Evolutionary conservation across 148 eudicot species (phyloP).

Genomic region (Mesembryanthemum crystallinum): DNA sequence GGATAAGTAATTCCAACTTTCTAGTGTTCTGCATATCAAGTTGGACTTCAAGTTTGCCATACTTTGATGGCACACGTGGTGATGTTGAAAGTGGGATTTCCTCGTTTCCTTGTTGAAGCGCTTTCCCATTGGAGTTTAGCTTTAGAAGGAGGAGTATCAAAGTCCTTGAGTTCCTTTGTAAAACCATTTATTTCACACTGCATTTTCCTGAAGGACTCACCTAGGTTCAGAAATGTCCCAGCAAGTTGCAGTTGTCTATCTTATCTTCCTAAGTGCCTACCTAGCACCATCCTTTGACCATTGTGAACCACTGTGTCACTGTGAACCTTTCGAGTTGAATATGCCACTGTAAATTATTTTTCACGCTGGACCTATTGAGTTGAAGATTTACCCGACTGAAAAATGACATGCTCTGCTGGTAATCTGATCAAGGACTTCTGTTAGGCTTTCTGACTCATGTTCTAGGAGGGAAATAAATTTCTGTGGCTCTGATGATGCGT

Average conservation of each 20-base stretch:
- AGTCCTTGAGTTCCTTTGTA: neutral
- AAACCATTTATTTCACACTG: neutral
- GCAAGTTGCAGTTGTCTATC: neutral
- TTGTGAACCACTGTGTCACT: neutral
- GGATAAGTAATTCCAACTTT: too few relatives aligned
- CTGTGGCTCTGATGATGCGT: neutral
- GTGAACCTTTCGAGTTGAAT: neutral
- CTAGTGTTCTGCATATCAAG: neutral
- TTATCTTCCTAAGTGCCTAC: neutral
- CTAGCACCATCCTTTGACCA: neutral
- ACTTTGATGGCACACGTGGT: neutral
- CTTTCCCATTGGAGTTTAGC: neutral
- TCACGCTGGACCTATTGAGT: neutral
- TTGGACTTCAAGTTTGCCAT: neutral
- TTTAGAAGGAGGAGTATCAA: neutral
- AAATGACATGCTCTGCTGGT: neutral
- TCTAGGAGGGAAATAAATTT: neutral
- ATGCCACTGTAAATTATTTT: neutral
- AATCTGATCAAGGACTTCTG: neutral
- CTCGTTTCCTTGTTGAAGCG: neutral
- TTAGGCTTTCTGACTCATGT: constrained; percentile 12
- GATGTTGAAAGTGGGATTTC: neutral
- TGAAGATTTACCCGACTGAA: neutral
- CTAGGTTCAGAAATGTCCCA: neutral
- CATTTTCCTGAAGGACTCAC: neutral